Percentiles rank a stretch among this genome's conserved stretches.
phyloP scores from a whole-genome alignment of 2,329 filamentous ascomycete species.

The Trichoderma sp. region DNA sequence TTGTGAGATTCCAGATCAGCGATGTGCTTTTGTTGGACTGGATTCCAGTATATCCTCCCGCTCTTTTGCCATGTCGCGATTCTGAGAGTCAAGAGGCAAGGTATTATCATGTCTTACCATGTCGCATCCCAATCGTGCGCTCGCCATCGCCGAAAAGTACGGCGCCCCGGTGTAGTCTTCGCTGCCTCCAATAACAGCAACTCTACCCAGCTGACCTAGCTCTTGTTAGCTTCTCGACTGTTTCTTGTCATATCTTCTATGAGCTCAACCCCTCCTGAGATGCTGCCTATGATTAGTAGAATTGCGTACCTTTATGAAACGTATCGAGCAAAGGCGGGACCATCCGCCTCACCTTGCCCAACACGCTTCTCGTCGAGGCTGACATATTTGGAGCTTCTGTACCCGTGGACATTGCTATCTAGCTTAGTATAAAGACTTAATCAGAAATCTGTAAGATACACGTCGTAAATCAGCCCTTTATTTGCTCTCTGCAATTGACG shows the following conservation, averaged over 20 bases:
- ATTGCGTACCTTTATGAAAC: constrained; percentile 86
- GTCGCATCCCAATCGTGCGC: constrained; percentile 84
- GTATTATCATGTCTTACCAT: constrained; percentile 62
- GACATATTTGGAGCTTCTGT: constrained; percentile 58
- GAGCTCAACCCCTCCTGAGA: neutral
- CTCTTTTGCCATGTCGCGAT: neutral
- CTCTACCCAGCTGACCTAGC: constrained; percentile 83
- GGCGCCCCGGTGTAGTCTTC: constrained; percentile 96
- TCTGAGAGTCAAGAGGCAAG: neutral
- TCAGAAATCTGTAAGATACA: neutral
- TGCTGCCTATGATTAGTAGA: neutral
- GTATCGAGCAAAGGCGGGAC: constrained; percentile 92
- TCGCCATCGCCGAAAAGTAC: constrained; percentile 98
- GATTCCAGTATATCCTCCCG: too few species aligned
- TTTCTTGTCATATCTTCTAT: neutral
- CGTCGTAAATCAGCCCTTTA: neutral
- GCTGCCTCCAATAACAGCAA: constrained; percentile 93
- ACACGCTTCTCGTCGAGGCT: constrained; percentile 70
- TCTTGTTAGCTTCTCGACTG: constrained; percentile 27
- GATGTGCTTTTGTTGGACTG: neutral
- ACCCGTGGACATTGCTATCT: constrained; percentile 34
- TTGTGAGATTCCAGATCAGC: neutral
- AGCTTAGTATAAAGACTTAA: neutral
- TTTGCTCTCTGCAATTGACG: neutral
- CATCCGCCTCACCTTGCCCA: constrained; percentile 83